These are phyloP conservation scores for Plantago ovata DNA, from an alignment of 257 asterid genomes.

Conservation along the genomic window DNA sequence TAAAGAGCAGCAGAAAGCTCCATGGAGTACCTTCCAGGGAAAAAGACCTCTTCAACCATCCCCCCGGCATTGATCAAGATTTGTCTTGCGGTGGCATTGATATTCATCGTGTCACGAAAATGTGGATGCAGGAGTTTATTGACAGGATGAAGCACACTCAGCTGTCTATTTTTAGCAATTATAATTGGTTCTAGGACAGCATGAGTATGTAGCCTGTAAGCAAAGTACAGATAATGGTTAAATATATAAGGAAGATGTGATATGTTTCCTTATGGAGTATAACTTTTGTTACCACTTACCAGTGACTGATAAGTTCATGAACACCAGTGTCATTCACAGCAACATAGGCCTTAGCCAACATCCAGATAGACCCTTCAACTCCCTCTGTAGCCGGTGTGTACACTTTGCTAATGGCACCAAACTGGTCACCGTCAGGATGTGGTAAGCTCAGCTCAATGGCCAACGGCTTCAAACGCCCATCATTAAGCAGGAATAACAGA, in stretches of 20 bases:
- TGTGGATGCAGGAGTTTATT: constrained; percentile 60
- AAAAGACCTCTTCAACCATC: constrained; percentile 43
- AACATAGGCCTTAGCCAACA: constrained; percentile 51
- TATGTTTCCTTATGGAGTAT: no score
- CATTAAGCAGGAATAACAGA: constrained; percentile 38
- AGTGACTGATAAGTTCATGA: constrained; percentile 57
- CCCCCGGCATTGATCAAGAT: constrained; percentile 56
- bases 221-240: background rate
- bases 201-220: constrained; percentile 49
- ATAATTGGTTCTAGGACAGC: constrained; percentile 65
- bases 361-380: constrained; percentile 37
- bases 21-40: constrained; percentile 48
- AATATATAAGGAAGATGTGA: no score
- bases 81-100: constrained; percentile 59
- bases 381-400: constrained; percentile 43
- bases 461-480: constrained; percentile 41
- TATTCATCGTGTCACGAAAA: constrained; percentile 66
- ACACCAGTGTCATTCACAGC: constrained; percentile 50
- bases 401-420: constrained; percentile 41
- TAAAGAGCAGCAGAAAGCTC: constrained; percentile 50
- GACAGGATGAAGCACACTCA: constrained; percentile 62
- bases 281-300: no score
- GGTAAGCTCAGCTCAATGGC: constrained; percentile 53
- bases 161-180: constrained; percentile 56
- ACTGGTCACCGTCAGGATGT: constrained; percentile 38